Percentiles rank a stretch among this genome's conserved stretches.
Evolutionary conservation across 2,329 filamentous ascomycete genomes (phyloP).

Genomic region (Diaporthe citri): DNA sequence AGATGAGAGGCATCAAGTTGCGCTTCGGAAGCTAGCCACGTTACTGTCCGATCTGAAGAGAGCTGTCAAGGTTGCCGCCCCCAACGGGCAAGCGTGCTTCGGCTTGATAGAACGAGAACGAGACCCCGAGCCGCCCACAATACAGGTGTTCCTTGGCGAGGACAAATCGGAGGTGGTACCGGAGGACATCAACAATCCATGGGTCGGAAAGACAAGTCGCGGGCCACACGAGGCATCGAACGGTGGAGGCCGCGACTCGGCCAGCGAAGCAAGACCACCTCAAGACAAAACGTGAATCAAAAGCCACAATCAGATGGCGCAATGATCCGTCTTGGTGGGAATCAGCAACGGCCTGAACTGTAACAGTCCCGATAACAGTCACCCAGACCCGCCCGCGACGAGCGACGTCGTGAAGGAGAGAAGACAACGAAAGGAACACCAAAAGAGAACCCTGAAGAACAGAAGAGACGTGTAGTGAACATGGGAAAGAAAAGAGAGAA

Average conservation of each 20-base stretch:
- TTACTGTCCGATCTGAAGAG: slow-evolving; percentile 1
- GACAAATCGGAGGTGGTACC: background rate
- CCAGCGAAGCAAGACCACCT: too few species aligned
- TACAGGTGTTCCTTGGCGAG: background rate
- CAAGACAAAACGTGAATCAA: too few species aligned
- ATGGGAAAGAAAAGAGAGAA: background rate
- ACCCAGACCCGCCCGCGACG: background rate
- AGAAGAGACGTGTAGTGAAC: background rate
- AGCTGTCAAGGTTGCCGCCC: background rate
- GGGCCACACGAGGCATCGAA: background rate
- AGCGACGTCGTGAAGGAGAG: background rate
- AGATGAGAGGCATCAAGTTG: background rate
- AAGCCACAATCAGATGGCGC: too few species aligned
- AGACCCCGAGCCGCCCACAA: background rate
- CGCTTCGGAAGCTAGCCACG: background rate
- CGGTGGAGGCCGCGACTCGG: background rate
- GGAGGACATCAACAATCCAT: background rate
- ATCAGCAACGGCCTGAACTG: background rate
- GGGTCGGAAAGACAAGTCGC: background rate
- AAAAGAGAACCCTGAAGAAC: background rate
- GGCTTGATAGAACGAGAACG: background rate
- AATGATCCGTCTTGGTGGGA: background rate
- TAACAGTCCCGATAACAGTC: background rate
- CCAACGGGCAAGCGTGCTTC: background rate
- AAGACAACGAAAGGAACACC: background rate